Conservation (phyloP, 441 rosid species). For the Populus hybrid region DNA sequence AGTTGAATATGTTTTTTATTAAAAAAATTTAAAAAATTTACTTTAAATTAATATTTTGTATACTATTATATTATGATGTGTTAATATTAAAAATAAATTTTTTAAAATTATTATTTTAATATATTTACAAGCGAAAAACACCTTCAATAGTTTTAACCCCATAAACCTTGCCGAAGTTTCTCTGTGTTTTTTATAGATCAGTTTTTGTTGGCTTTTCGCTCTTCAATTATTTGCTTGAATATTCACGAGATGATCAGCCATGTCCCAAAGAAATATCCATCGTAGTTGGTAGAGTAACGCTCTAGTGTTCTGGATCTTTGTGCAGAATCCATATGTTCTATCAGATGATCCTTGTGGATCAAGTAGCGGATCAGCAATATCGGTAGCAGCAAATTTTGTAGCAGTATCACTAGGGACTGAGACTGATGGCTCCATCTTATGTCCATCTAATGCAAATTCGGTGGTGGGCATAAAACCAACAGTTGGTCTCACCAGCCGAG, state of each 20-base stretch:
- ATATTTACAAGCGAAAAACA: too few relatives aligned
- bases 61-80: too few relatives aligned
- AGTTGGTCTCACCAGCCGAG: conserved; percentile 72
- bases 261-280: neutral
- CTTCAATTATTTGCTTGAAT: neutral
- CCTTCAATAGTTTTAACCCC: neutral
- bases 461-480: conserved; percentile 74
- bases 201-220: neutral
- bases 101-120: neutral
- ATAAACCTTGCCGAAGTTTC: neutral
- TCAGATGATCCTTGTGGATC: conserved; percentile 60
- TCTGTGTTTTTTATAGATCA: neutral
- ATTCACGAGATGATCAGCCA: neutral
- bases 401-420: too few relatives aligned
- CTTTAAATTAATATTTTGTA: too few relatives aligned
- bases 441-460: too few relatives aligned
- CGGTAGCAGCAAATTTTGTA: too few relatives aligned
- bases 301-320: neutral
- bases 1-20: too few relatives aligned
- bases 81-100: too few relatives aligned
- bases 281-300: neutral
- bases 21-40: too few relatives aligned
- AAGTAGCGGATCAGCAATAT: conserved; percentile 21
- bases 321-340: conserved; percentile 71
- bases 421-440: too few relatives aligned